Evolutionary conservation across 1,284 basidiomycete species (phyloP).

Genomic region (Moesziomyces aphidis): DNA sequence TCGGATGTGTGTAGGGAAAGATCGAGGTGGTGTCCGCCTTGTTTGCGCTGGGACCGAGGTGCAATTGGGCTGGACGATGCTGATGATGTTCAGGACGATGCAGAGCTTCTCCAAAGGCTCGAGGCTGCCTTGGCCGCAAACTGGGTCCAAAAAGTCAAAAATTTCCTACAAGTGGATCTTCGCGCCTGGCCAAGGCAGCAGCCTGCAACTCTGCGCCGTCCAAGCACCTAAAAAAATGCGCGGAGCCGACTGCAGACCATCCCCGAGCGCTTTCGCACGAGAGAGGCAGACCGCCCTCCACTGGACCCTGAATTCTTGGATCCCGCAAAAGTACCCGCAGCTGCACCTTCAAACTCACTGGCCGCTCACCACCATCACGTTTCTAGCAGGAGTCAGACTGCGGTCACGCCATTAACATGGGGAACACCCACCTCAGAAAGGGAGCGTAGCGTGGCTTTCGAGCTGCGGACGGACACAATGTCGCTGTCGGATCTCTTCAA

Average conservation of each 20-base stretch:
- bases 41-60: not conserved
- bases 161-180: conserved; percentile 16
- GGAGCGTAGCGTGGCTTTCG: not conserved
- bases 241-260: conserved; percentile 18
- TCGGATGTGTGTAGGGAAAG: not conserved
- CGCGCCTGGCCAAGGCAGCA: conserved; percentile 10
- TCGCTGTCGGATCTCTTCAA: conserved; percentile 55
- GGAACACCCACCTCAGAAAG: too few species aligned
- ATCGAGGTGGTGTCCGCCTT: not conserved
- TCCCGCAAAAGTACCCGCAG: not conserved
- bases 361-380: not conserved
- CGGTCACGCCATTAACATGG: not conserved
- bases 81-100: not conserved
- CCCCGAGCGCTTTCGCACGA: conserved; percentile 19
- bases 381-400: not conserved
- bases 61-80: not conserved
- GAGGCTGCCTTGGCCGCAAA: conserved; percentile 5
- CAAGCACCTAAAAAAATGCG: not conserved
- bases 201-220: not conserved
- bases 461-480: conserved; percentile 5
- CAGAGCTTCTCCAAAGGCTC: not conserved
- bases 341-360: not conserved
- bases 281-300: not conserved
- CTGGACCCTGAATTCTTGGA: not conserved
- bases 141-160: conserved; percentile 42